Base-by-base conservation (phyloP, 371 early-diverging fungal species). In the Rhizopus sp. region DNA sequence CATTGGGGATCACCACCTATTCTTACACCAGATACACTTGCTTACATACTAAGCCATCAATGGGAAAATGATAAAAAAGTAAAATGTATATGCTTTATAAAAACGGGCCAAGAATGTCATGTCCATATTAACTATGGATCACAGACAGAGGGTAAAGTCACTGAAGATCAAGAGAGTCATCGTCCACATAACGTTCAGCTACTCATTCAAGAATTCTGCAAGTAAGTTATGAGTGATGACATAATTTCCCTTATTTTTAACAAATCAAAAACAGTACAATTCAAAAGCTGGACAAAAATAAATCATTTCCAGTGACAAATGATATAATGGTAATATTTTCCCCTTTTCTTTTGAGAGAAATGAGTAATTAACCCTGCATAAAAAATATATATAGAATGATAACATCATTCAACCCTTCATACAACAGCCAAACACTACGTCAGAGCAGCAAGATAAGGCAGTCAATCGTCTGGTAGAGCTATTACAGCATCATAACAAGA, bases 1-100 rank as follows among this genome's bases (percentile, higher is more conserved):
- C 71, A 70, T 29, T 61, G 71, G 64, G 62, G 62, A 3, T 70
- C 70, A 31, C 70, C 70, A 13, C 66, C 67, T 9, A 61, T 70
- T 15, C 49, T 70, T 16, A 70, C 70, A 16, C 67, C 70, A 41
- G 59, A 61, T 33, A 70, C 67, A 39, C 34, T 70, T 6, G 46
- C 64, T 1, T 67, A 55, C 50, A 62, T 70, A 30, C 48, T 70
- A 40, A 62, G 39, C 15, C 54, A 65, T 47, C 68, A 68, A 48
- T 68, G 68, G 68, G 45, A 50, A 39, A 53, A 54, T 31, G 34
- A 54, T 41, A 62, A 55, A 54, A 54, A 60, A 53, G 54, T 59
- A 44, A 56, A 17, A 42, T 9, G 41, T n/a, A 13, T 16, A 5
- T n/a, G 23, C 23, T 23, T 16, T 41, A 23, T 33, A 5, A 30